phyloP scores from a whole-genome alignment of 352 stramenopile species.

The Pilasporangium apinafurcum region DNA sequence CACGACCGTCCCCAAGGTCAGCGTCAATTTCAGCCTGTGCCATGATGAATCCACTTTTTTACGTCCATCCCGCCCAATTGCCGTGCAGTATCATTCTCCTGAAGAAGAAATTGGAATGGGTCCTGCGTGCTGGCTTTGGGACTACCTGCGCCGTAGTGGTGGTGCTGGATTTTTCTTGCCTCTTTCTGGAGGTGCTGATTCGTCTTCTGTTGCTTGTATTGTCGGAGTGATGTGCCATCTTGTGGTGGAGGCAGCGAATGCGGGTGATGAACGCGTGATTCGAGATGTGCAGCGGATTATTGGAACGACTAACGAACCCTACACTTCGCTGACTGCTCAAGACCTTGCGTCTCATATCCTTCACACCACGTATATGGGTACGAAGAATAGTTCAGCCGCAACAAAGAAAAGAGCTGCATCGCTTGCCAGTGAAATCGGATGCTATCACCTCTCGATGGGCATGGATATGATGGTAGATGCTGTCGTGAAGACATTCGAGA shows the following conservation, averaged over 20 bases:
- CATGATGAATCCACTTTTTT: slow-evolving; percentile 42
- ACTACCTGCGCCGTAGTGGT: slow-evolving; percentile 93
- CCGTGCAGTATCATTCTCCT: slow-evolving; percentile 77
- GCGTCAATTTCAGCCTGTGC: slow-evolving; percentile 75
- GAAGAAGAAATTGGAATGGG: slow-evolving; percentile 98
- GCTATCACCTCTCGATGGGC: slow-evolving; percentile 93
- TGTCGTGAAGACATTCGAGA: slow-evolving; percentile 68
- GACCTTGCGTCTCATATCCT: slow-evolving; percentile 92
- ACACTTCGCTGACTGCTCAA: slow-evolving; percentile 61
- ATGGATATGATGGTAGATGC: slow-evolving; percentile 95
- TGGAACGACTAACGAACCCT: slow-evolving; percentile 40
- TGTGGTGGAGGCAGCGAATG: slow-evolving; percentile 82
- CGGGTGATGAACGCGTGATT: slow-evolving; percentile 71
- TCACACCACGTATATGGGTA: slow-evolving; percentile 98
- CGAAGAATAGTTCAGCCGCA: slow-evolving; percentile 90
- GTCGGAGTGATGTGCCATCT: slow-evolving; percentile 98
- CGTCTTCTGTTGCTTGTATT: slow-evolving; percentile 93
- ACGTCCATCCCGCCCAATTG: slow-evolving; percentile 37
- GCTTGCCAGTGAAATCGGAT: slow-evolving; percentile 90
- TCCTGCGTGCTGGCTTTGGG: slow-evolving; percentile 98
- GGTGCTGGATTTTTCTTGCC: slow-evolving; percentile 93
- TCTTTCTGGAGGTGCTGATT: slow-evolving; percentile 96
- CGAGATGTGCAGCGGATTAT: slow-evolving; percentile 85
- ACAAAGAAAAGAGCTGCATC: slow-evolving; percentile 88
- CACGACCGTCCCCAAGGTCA: slow-evolving; percentile 57